These are phyloP conservation scores for Blyttiomyces sp. DNA, from an alignment of 371 early-diverging fungal genomes.

Conservation along the genomic window DNA sequence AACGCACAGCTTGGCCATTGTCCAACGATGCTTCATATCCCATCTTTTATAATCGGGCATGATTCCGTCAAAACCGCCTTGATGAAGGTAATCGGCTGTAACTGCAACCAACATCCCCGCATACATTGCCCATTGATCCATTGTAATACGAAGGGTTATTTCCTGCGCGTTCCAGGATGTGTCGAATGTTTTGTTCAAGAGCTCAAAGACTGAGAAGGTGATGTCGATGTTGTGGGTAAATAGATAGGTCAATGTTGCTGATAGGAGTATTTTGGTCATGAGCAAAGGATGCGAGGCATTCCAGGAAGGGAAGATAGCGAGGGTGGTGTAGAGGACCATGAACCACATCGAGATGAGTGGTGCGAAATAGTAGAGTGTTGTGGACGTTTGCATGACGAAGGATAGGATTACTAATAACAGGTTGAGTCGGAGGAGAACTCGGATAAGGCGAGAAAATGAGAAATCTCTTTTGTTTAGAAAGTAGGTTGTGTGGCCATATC, in stretches of 20 bases:
- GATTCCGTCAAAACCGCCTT: too few relatives aligned
- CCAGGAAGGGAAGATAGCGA: slow-evolving; percentile 49
- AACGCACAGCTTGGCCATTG: too few relatives aligned
- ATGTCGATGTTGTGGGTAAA: background rate
- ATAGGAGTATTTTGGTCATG: slow-evolving; percentile 39
- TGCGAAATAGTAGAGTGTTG: slow-evolving; percentile 71
- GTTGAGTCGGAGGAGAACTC: slow-evolving; percentile 66
- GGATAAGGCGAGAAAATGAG: slow-evolving; percentile 55
- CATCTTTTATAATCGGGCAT: too few relatives aligned
- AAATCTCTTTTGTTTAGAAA: slow-evolving; percentile 68
- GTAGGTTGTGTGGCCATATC: slow-evolving; percentile 72
- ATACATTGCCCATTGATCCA: slow-evolving; percentile 24
- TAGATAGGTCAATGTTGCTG: slow-evolving; percentile 27
- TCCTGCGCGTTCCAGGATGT: slow-evolving; percentile 30
- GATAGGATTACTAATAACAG: slow-evolving; percentile 61
- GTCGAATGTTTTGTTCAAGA: slow-evolving; percentile 20
- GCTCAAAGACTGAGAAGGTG: background rate
- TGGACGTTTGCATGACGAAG: slow-evolving; percentile 64
- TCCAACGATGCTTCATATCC: too few relatives aligned
- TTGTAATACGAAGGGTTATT: slow-evolving; percentile 19
- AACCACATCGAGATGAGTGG: slow-evolving; percentile 73
- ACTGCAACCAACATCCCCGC: too few relatives aligned
- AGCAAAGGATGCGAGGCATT: slow-evolving; percentile 52
- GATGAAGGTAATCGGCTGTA: too few relatives aligned
- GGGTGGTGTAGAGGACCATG: slow-evolving; percentile 59